A percentile compares a stretch with the other conserved stretches of the same genome.
These are phyloP conservation scores for Tetradesmus lagerheimii DNA, from an alignment of 139 green algal genomes.

Conservation along the genomic window DNA sequence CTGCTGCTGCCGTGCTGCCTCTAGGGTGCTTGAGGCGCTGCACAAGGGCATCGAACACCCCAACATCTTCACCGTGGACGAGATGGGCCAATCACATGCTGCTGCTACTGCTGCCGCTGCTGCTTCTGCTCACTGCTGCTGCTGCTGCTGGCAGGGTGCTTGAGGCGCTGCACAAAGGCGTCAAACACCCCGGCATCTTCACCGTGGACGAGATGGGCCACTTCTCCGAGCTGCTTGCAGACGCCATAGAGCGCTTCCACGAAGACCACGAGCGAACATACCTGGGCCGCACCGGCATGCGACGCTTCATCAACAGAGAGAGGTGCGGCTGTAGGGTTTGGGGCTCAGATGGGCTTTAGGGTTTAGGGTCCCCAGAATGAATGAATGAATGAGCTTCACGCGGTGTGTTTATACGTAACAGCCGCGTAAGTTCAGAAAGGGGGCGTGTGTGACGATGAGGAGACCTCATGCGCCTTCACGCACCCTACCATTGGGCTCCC, in stretches of 20 bases:
- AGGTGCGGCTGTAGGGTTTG: not conserved
- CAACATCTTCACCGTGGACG: not conserved
- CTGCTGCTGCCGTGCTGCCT: not conserved
- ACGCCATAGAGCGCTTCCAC: not conserved
- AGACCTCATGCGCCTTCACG: too few species aligned
- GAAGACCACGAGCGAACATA: constrained; percentile 28
- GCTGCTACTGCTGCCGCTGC: not conserved
- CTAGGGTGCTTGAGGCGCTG: constrained; percentile 33
- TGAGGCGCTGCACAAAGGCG: not conserved
- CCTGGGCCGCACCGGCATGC: not conserved
- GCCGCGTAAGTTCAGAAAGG: too few species aligned
- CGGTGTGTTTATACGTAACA: too few species aligned
- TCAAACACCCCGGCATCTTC: constrained; percentile 11
- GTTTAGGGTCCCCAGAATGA: too few species aligned
- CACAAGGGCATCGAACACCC: not conserved
- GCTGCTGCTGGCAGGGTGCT: constrained; percentile 28
- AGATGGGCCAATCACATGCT: not conserved
- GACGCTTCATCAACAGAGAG: constrained; percentile 21
- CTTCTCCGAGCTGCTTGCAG: not conserved
- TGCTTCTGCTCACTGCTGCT: not conserved
- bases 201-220: not conserved
- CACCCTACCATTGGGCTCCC: too few species aligned
- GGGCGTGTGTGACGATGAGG: too few species aligned
- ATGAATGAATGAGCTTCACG: too few species aligned
- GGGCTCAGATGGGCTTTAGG: too few species aligned